Conservation (phyloP, 2,329 filamentous ascomycete species). For the Pyrenochaeta sp. region DNA sequence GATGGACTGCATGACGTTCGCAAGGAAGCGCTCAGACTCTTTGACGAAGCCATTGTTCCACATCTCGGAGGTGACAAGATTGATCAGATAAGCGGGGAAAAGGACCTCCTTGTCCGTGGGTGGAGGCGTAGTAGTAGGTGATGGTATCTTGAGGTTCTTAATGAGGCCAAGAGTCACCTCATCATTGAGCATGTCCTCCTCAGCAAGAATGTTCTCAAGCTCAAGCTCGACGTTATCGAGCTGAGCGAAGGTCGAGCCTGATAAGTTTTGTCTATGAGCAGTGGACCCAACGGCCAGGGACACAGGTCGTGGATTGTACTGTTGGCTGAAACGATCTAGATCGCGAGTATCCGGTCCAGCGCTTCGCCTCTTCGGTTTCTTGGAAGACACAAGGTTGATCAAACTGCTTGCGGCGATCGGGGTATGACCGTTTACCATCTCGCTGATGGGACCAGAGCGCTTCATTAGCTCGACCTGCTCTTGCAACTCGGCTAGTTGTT, state of each 20-base stretch:
- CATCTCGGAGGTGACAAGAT: constrained; percentile 99
- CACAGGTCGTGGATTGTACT: constrained; percentile 93
- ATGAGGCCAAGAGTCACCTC: constrained; percentile 97
- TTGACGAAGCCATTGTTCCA: constrained; percentile 99
- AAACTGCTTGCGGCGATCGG: constrained; percentile 71
- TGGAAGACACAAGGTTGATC: constrained; percentile 95
- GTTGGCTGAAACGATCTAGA: constrained; percentile 86
- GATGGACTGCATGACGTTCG: constrained; percentile 99
- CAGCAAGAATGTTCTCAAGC: constrained; percentile 89
- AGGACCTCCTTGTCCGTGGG: constrained; percentile 98
- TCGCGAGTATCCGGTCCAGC: constrained; percentile 86
- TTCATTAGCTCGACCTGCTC: constrained; percentile 91
- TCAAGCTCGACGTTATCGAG: constrained; percentile 94
- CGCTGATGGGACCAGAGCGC: constrained; percentile 77
- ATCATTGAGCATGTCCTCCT: constrained; percentile 95
- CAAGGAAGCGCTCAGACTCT: constrained; percentile 97
- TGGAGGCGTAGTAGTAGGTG: constrained; percentile 83
- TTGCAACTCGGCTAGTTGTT: constrained; percentile 88
- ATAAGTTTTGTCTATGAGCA: constrained; percentile 73
- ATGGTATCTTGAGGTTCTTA: constrained; percentile 94
- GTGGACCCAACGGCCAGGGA: constrained; percentile 85
- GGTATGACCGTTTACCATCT: constrained; percentile 70
- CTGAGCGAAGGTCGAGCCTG: constrained; percentile 79
- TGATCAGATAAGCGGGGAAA: constrained; percentile 98
- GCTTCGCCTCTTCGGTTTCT: constrained; percentile 95